Conservation (phyloP, 2,329 filamentous ascomycete genomes). For the Curvularia eragrostidis region DNA sequence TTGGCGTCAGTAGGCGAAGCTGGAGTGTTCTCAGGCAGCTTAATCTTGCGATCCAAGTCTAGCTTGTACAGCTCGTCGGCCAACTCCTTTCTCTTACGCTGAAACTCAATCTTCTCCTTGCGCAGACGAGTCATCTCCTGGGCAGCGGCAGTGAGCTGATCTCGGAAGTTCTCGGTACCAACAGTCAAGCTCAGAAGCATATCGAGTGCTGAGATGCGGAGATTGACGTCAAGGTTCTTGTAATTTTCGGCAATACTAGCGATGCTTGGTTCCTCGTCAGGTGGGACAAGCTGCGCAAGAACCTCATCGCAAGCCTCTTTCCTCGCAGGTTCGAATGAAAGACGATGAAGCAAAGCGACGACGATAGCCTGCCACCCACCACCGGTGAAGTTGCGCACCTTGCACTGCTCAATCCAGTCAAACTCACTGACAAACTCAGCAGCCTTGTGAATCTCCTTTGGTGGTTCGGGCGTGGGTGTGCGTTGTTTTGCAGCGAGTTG, state of each 20-base stretch:
- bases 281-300: slow-evolving; percentile 79
- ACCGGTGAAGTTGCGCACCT: slow-evolving; percentile 81
- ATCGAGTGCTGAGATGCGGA: slow-evolving; percentile 79
- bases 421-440: slow-evolving; percentile 76
- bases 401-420: slow-evolving; percentile 84
- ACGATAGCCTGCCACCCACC: slow-evolving; percentile 93
- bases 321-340: slow-evolving; percentile 76
- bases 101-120: slow-evolving; percentile 94
- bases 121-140: slow-evolving; percentile 93
- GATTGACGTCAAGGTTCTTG: slow-evolving; percentile 78
- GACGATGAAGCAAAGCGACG: slow-evolving; percentile 82
- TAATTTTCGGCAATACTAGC: slow-evolving; percentile 79
- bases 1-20: slow-evolving; percentile 62
- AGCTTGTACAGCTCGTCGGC: slow-evolving; percentile 73
- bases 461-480: slow-evolving; percentile 48
- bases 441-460: slow-evolving; percentile 65
- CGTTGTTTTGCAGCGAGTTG: slow-evolving; percentile 52
- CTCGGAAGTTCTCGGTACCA: slow-evolving; percentile 83
- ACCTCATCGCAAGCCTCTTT: slow-evolving; percentile 79
- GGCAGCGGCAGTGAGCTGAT: slow-evolving; percentile 89
- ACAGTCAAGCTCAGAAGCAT: slow-evolving; percentile 85
- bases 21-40: slow-evolving; percentile 75
- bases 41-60: slow-evolving; percentile 75
- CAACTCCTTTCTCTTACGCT: slow-evolving; percentile 73
- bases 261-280: slow-evolving; percentile 74